phyloP scores from a whole-genome alignment of 129 eudicot genomes.

The Saussurea involucrata region DNA sequence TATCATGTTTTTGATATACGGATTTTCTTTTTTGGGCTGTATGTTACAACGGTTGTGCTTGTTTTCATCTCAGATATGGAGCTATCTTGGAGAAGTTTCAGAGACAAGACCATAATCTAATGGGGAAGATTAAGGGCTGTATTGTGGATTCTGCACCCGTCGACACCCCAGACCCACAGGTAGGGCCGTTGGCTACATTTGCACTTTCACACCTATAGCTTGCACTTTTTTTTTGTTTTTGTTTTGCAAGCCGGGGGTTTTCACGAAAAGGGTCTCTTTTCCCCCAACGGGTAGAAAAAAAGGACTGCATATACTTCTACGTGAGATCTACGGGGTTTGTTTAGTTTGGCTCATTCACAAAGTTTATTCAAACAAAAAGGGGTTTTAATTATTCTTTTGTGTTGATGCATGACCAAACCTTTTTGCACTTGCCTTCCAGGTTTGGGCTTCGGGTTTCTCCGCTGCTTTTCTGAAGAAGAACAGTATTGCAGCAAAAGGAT shows the following conservation, averaged over 20 bases:
- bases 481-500: constrained; percentile 75
- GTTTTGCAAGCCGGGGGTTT: neutral
- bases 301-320: neutral
- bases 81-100: constrained; percentile 88
- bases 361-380: neutral
- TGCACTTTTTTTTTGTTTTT: neutral
- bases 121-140: constrained; percentile 77
- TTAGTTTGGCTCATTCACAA: neutral
- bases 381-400: neutral
- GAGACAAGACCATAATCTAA: constrained; percentile 50
- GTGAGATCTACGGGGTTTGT: neutral
- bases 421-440: constrained; percentile 34
- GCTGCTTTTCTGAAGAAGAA: constrained; percentile 92
- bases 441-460: constrained; percentile 98
- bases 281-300: neutral
- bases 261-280: neutral
- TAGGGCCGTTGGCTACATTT: constrained; percentile 12
- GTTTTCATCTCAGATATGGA: constrained; percentile 60
- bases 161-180: constrained; percentile 94
- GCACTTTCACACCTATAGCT: too few relatives aligned
- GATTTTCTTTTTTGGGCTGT: neutral
- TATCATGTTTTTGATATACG: neutral
- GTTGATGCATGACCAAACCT: neutral
- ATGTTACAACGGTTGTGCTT: neutral
- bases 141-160: constrained; percentile 98